A percentile compares a stretch with the other conserved stretches of the same genome.
Evolutionary conservation across 75 land plant genomes (phyloP).

Genomic region (Azolla pinnata): DNA sequence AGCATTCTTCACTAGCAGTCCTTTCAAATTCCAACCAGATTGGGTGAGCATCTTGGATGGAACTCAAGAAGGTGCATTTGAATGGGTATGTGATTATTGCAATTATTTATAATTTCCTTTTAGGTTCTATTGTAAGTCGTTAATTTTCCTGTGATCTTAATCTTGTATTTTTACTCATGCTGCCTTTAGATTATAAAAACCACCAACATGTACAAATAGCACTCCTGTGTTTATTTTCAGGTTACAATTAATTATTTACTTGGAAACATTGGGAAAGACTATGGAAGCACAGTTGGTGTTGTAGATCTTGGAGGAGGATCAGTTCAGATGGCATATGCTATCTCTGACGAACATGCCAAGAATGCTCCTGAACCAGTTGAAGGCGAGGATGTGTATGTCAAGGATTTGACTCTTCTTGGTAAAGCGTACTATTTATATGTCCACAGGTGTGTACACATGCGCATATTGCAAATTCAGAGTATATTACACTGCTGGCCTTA

Average conservation of each 20-base stretch:
- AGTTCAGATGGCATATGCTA: conserved; percentile 99
- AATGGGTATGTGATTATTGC: conserved; percentile 89
- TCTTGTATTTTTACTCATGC: too few relatives aligned
- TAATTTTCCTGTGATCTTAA: too few relatives aligned
- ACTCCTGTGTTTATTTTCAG: conserved; percentile 24
- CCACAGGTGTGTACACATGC: conserved; percentile 78
- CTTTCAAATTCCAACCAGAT: conserved; percentile 51
- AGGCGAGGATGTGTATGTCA: conserved; percentile 72
- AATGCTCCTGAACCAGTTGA: conserved; percentile 50
- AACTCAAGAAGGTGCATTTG: conserved; percentile 86
- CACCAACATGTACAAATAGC: conserved; percentile 1
- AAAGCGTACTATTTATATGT: conserved; percentile 72
- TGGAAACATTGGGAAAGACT: conserved; percentile 61
- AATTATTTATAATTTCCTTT: too few relatives aligned
- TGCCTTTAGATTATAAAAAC: too few relatives aligned
- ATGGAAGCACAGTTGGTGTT: conserved; percentile 77
- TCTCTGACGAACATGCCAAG: conserved; percentile 64
- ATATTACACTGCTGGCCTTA: background rate
- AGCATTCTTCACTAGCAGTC: conserved; percentile 49
- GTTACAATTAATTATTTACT: conserved; percentile 88
- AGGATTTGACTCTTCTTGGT: conserved; percentile 64
- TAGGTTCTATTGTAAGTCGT: too few relatives aligned
- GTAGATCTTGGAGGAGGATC: conserved; percentile 99
- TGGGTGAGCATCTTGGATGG: conserved; percentile 94
- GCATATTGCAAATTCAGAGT: background rate